Evolutionary conservation across 208 protist genomes (phyloP).

Genomic region (Borovskyia barvae): DNA sequence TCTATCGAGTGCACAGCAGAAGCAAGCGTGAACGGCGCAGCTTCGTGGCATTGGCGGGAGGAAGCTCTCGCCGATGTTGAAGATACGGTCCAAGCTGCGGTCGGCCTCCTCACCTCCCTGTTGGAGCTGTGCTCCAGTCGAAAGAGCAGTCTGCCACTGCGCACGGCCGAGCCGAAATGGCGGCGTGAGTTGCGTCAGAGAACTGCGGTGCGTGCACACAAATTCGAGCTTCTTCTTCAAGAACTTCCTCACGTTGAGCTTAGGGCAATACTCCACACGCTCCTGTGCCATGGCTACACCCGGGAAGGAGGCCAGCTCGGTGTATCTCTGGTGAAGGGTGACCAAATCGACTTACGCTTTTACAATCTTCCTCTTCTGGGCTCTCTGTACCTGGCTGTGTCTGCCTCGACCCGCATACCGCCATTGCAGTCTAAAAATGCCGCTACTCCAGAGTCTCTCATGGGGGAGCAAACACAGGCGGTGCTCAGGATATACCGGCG

Average conservation of each 20-base stretch:
- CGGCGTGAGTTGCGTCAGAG: constrained; percentile 35
- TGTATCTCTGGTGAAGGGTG: constrained; percentile 30
- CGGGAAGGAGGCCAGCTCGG: constrained; percentile 33
- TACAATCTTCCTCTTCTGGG: constrained; percentile 63
- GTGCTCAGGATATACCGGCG: constrained; percentile 26
- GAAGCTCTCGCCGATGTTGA: constrained; percentile 20
- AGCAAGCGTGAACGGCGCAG: background rate
- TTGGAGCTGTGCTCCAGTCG: constrained; percentile 36
- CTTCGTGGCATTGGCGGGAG: constrained; percentile 20
- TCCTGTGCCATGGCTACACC: constrained; percentile 56
- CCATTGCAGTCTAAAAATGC: background rate
- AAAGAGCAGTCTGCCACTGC: constrained; percentile 18
- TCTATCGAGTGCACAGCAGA: background rate
- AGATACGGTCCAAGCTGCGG: constrained; percentile 18
- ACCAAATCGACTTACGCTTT: constrained; percentile 68
- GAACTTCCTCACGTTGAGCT: constrained; percentile 65
- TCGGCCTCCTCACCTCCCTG: constrained; percentile 15
- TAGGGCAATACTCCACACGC: constrained; percentile 29
- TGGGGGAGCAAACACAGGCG: constrained; percentile 22
- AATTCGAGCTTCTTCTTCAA: constrained; percentile 67
- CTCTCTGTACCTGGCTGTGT: constrained; percentile 57
- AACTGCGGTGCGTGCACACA: constrained; percentile 67
- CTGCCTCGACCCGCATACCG: too few relatives aligned
- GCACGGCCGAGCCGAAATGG: constrained; percentile 50
- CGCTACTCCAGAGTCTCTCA: background rate